Evolutionary conservation across 257 asterid genomes (phyloP), one percentile per base, ranked within the genome.

Genomic region (Petunia axillaris): DNA sequence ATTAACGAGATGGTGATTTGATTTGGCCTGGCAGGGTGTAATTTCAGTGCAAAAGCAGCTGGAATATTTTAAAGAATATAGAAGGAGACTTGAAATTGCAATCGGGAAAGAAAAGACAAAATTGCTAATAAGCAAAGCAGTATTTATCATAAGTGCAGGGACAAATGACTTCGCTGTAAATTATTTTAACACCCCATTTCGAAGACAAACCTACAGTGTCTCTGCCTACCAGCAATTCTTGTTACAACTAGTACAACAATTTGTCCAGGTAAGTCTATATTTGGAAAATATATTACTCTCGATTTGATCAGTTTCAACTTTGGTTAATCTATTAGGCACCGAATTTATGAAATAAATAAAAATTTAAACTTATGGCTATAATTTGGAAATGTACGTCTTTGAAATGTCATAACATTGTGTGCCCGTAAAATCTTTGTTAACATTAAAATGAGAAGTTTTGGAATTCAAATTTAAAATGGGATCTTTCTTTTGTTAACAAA

Each of bases 91-190:
- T 68, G 91, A 86, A 83, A 10, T 0, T 0, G 62, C 88, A 43
- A 81, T 89, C 40, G 98, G 98, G 37, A 81, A 82, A 80, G 81
- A 83, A 79, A 77, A 60, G 14, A 88, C 90, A 2, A 59, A 71
- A 43, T 41, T 35, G 2, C 15, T 92, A 54, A 86, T 93, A 10
- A 76, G 36, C 36, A 85, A 88, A 0, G 91, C 89, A 1, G 41
- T 41, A 35, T 90, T 82, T 78, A 3, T 90, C 9, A 74, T 92
- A 10, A 92, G 98, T 55, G 87, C 89, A 0, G 98, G 96, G 53
- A 90, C 96, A 1, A 91, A 90, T 65, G 98, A 93, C 62, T 87
- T 90, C 6, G 84, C 85, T 1, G 74, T 81, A 0, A 91, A 87
- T 53, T 93, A 90, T 82, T 89, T 62, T 58, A 78, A 85, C 14